Base-by-base conservation (phyloP, 2,329 filamentous ascomycete species). In the Didymella glomerata region DNA sequence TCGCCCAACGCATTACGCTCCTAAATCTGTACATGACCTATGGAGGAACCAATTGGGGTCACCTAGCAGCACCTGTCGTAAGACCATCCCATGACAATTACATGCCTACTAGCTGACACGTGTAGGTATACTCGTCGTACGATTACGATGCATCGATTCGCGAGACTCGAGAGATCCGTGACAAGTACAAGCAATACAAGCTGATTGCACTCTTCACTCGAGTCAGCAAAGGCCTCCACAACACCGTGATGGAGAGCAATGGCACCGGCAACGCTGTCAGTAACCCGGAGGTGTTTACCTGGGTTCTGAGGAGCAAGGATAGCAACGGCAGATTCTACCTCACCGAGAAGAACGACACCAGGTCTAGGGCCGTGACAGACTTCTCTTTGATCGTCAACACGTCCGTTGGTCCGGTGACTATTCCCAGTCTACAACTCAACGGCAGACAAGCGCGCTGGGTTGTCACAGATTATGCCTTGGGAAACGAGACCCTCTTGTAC, bases 21-120 rank as follows among this genome's bases (percentile, higher is more conserved):
- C 72, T 83, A 32, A 84, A 77, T 45, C 58, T 85, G 14, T 85
- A 85, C 62, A 85, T 85, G 75, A 77, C 79, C 0, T 84, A 78
- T 64, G 84, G 84, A n/a, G 84, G 83, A 1, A 85, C 84, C 0
- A 85, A 83, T 60, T 86, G 83, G 84, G 84, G 82, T 8, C 81
- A 85, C 51, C 79, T 77, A 67, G 67, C 71, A 61, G 77, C 70
- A 32, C 71, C 72, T 8, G 70, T 74, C 25, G 71, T 71, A 57
- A 54, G 67, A 60, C 13, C 1, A 34, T 11, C 20, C 4, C 34
- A 36, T 3, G 0, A 6, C 20, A 16, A 18, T 2, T 3, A 2
- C 7, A n/a, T 24, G 4, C 13, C 7, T 13, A 52, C 48, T 45
- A 16, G 32, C 49, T 42, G 8, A 60, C 9, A 45, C 22, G 0